phyloP scores from a whole-genome alignment of 768 basidiomycete species.

The Lactifluus echinatus region DNA sequence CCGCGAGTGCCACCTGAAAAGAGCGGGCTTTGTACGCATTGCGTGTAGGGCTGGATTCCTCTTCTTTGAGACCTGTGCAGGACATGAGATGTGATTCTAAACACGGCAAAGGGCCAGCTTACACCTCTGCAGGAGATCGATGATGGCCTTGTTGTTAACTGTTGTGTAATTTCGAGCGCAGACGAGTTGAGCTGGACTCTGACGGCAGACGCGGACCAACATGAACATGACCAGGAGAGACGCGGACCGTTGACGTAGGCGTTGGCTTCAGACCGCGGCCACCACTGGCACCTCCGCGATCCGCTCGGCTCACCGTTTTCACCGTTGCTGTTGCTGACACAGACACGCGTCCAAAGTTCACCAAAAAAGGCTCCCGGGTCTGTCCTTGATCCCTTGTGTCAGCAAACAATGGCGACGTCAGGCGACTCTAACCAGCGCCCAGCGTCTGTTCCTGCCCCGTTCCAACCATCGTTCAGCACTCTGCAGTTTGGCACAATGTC shows the following conservation, averaged over 20 bases:
- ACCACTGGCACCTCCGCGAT: neutral
- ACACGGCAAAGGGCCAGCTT: slow-evolving; percentile 9
- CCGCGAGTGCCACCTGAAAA: slow-evolving; percentile 15
- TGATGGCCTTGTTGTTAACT: slow-evolving; percentile 30
- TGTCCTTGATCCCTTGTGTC: slow-evolving; percentile 11
- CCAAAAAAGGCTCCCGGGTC: slow-evolving; percentile 20
- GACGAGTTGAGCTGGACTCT: neutral
- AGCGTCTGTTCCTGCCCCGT: neutral
- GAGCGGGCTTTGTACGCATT: slow-evolving; percentile 22
- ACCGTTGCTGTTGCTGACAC: neutral
- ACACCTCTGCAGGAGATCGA: slow-evolving; percentile 38
- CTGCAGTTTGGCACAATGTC: slow-evolving; percentile 39
- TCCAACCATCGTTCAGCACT: slow-evolving; percentile 13
- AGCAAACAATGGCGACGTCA: slow-evolving; percentile 15
- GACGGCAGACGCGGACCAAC: slow-evolving; percentile 1
- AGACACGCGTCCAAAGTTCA: slow-evolving; percentile 26
- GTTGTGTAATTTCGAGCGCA: neutral
- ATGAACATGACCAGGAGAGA: slow-evolving; percentile 6
- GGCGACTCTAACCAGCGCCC: slow-evolving; percentile 13
- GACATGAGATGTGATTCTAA: neutral
- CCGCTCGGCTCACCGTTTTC: too few relatives aligned
- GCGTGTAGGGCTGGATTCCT: slow-evolving; percentile 9
- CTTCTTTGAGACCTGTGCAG: slow-evolving; percentile 16
- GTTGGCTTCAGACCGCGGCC: neutral
- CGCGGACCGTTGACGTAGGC: neutral